These are phyloP conservation scores for Talaromyces borbonicus DNA, from an alignment of 495 filamentous ascomycete genomes.

Conservation along the genomic window DNA sequence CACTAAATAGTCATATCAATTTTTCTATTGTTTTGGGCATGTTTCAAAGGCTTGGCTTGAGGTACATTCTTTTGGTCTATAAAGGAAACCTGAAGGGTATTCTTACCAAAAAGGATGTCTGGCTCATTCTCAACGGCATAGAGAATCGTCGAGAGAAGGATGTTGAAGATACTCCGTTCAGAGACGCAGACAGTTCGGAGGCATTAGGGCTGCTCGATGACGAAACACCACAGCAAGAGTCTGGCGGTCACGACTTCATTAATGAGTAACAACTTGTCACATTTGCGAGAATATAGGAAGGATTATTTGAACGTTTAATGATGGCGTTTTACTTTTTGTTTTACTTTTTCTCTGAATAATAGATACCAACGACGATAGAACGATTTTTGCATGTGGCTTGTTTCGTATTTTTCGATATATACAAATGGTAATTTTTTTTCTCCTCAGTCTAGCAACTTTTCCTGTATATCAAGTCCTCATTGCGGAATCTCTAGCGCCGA, in stretches of 20 bases:
- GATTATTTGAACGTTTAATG: too few species aligned
- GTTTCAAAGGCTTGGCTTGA: conserved; percentile 86
- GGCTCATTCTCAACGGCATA: conserved; percentile 77
- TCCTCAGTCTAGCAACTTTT: too few species aligned
- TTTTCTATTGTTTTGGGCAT: conserved; percentile 77
- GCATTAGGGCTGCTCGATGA: conserved; percentile 39
- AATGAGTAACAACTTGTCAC: too few species aligned
- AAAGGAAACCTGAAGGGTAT: conserved; percentile 73
- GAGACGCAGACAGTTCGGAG: conserved; percentile 34
- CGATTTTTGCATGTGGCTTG: too few species aligned
- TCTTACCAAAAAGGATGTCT: conserved; percentile 97
- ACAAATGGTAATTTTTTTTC: too few species aligned
- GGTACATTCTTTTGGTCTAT: conserved; percentile 82
- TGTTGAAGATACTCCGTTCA: conserved; percentile 24
- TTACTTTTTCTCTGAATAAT: too few species aligned
- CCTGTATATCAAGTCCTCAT: too few species aligned
- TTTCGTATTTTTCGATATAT: too few species aligned
- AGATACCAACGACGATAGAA: too few species aligned
- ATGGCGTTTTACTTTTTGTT: too few species aligned
- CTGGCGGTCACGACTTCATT: conserved; percentile 28
- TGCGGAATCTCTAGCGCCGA: too few species aligned
- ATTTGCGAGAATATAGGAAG: too few species aligned
- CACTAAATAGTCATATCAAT: conserved; percentile 61
- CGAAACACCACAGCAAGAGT: conserved; percentile 18
- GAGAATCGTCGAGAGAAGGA: conserved; percentile 44